These are phyloP conservation scores for Russula compacta DNA, from an alignment of 768 basidiomycete genomes.

Conservation along the genomic window DNA sequence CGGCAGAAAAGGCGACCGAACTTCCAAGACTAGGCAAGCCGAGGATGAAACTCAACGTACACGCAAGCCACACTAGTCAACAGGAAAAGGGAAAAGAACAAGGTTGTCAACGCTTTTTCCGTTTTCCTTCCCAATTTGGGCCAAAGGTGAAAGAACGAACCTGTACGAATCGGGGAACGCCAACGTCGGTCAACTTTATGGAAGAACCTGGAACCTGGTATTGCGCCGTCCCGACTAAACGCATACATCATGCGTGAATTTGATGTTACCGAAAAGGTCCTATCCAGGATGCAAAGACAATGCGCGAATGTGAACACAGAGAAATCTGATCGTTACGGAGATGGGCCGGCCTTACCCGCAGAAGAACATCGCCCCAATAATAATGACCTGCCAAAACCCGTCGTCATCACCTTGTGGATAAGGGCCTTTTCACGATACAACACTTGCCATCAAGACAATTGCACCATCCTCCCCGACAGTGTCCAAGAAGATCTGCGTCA, in stretches of 20 bases:
- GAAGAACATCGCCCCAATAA: conserved; percentile 67
- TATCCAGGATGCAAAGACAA: conserved; percentile 18
- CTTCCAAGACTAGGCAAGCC: conserved; percentile 67
- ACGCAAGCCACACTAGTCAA: conserved; percentile 64
- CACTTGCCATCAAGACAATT: conserved; percentile 57
- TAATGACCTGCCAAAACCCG: conserved; percentile 37
- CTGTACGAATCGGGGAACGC: conserved; percentile 61
- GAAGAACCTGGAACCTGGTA: conserved; percentile 61
- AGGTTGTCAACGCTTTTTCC: background rate
- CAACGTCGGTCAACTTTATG: conserved; percentile 49
- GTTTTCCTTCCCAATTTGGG: background rate
- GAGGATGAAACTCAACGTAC: conserved; percentile 64
- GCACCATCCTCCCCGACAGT: conserved; percentile 67
- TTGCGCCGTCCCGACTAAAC: conserved; percentile 65
- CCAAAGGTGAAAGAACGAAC: conserved; percentile 27
- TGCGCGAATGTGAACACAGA: background rate
- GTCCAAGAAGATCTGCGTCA: conserved; percentile 72
- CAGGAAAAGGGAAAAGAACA: background rate
- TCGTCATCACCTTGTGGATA: background rate
- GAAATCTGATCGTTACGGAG: background rate
- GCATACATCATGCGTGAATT: conserved; percentile 83
- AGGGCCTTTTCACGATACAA: background rate
- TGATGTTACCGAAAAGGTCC: conserved; percentile 68
- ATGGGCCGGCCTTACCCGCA: conserved; percentile 40
- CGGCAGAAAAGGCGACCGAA: conserved; percentile 54